These are phyloP conservation scores for Leucoagaricus sp. DNA, from an alignment of 1,284 basidiomycete genomes.

Conservation along the genomic window DNA sequence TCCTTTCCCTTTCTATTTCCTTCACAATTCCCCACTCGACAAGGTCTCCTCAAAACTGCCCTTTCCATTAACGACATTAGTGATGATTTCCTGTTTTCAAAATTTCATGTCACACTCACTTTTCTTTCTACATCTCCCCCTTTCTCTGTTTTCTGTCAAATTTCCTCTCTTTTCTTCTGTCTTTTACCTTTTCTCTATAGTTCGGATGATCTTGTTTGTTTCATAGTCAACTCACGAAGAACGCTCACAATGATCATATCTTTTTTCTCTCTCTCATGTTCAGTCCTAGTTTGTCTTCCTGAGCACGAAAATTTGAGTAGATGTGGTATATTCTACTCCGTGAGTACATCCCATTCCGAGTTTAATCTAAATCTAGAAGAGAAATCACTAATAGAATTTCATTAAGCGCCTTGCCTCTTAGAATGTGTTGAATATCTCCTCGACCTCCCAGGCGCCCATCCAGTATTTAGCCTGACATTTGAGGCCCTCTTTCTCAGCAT, in stretches of 20 bases:
- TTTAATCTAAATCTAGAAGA: neutral
- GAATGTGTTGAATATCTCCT: constrained; percentile 69
- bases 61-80: neutral
- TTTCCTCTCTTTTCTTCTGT: constrained; percentile 7
- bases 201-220: constrained; percentile 11
- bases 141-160: neutral
- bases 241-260: constrained; percentile 7
- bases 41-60: neutral
- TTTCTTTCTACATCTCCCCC: neutral
- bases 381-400: neutral
- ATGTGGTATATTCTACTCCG: neutral
- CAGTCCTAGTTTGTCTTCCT: neutral
- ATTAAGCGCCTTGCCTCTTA: constrained; percentile 20
- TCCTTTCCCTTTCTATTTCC: constrained; percentile 12
- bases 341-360: neutral
- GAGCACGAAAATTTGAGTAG: no score
- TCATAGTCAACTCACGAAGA: constrained; percentile 8
- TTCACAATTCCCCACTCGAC: neutral
- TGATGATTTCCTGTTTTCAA: neutral
- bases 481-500: constrained; percentile 66
- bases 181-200: constrained; percentile 8
- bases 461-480: constrained; percentile 78
- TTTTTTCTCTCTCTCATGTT: neutral
- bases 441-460: constrained; percentile 93
- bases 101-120: neutral